Conservation (phyloP, 1,284 basidiomycete species). For the Apiotrichum veenhuisii region DNA sequence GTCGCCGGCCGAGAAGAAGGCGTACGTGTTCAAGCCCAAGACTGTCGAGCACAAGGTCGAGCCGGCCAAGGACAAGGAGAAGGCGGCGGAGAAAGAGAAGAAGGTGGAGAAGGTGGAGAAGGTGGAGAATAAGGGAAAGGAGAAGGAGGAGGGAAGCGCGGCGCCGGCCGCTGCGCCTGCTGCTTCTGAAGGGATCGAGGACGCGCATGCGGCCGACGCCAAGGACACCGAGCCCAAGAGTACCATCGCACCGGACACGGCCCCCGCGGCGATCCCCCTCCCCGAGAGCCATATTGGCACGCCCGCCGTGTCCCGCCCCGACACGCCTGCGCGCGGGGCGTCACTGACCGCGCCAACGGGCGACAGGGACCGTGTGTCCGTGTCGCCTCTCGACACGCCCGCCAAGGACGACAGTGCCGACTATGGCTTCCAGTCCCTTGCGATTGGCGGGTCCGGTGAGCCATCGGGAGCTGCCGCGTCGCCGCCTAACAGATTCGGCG, state of each 20-base stretch:
- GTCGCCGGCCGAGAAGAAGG: slow-evolving; percentile 15
- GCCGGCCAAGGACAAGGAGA: not conserved
- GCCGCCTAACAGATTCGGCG: slow-evolving; percentile 3
- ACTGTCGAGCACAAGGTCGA: slow-evolving; percentile 9
- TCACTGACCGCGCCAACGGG: not conserved
- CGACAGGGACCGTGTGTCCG: slow-evolving; percentile 38
- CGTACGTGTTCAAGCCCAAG: slow-evolving; percentile 36
- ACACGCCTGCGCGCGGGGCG: slow-evolving; percentile 17
- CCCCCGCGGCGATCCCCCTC: slow-evolving; percentile 29
- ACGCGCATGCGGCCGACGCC: not conserved
- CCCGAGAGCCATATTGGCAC: slow-evolving; percentile 30
- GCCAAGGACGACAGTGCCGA: slow-evolving; percentile 19
- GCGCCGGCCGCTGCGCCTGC: too few relatives aligned
- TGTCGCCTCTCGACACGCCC: slow-evolving; percentile 44
- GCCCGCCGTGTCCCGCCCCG: slow-evolving; percentile 27
- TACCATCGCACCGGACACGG: not conserved
- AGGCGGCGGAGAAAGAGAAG: not conserved
- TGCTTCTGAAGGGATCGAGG: not conserved
- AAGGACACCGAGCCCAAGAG: not conserved
- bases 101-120: slow-evolving; percentile 2
- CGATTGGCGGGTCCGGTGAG: slow-evolving; percentile 29
- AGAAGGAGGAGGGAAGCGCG: not conserved
- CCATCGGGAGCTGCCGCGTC: not conserved
- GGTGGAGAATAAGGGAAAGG: slow-evolving; percentile 1
- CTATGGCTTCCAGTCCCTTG: slow-evolving; percentile 37